Percentiles rank a stretch among this genome's conserved stretches.
Conservation (phyloP, 768 basidiomycete species). For the Hydnomerulius pinastri region DNA sequence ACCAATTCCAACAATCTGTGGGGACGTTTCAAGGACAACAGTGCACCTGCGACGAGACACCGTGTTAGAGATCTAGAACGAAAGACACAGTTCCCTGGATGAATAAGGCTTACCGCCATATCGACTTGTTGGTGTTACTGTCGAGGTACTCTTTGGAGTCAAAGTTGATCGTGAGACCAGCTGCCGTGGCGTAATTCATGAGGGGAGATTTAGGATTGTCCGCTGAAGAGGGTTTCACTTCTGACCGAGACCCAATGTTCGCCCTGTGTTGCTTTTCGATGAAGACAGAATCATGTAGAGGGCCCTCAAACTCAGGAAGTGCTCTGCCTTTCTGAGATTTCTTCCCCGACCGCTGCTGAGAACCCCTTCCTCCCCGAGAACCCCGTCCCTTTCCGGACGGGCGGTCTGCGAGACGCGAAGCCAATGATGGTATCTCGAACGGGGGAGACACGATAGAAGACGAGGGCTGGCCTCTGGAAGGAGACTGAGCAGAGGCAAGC, state of each 20-base stretch:
- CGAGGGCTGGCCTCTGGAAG: conserved; percentile 11
- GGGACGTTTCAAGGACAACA: conserved; percentile 27
- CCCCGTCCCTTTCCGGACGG: conserved; percentile 1
- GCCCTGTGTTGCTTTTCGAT: conserved; percentile 30
- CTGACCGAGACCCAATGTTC: conserved; percentile 5
- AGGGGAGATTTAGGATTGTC: conserved; percentile 57
- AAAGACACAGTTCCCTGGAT: too few relatives aligned
- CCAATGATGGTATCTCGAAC: conserved; percentile 28
- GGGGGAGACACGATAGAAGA: conserved; percentile 15
- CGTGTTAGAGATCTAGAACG: not conserved
- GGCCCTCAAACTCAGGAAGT: conserved; percentile 26
- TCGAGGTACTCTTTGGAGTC: conserved; percentile 14
- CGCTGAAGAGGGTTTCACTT: conserved; percentile 31
- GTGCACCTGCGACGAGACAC: conserved; percentile 18
- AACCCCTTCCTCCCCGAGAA: too few relatives aligned
- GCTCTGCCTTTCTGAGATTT: conserved; percentile 2
- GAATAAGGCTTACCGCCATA: conserved; percentile 25
- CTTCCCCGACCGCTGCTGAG: conserved; percentile 1
- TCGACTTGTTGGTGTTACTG: conserved; percentile 7
- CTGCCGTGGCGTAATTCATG: conserved; percentile 38
- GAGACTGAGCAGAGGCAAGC: not conserved
- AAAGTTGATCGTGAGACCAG: conserved; percentile 18
- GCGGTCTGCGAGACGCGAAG: not conserved
- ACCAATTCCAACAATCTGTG: conserved; percentile 58
- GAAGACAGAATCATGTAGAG: conserved; percentile 38